Evolutionary conservation across 345 rosid genomes (phyloP), one percentile per base, ranked within the genome.

Genomic region (Rubroshorea leprosula): DNA sequence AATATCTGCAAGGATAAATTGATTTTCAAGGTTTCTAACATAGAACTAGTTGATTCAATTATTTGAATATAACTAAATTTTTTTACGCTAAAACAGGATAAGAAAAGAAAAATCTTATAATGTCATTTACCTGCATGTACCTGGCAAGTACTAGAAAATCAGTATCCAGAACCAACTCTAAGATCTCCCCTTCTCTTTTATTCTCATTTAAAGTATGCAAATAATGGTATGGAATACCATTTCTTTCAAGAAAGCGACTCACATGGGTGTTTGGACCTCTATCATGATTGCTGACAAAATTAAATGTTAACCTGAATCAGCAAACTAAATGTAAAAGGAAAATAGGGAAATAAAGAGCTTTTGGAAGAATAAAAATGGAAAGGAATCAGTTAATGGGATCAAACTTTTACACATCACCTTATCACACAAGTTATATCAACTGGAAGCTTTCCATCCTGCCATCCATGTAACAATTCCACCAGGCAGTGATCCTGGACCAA

Each of bases 111-210:
- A n/a, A 65, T 19, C 60, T 60, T 26, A 45, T 44, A 70, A 54
- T 29, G 38, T 62, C 51, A 65, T 64, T 80, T 78, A 93, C 99
- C 97, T 93, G 99, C 97, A 93, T 93, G 72, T 93, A 93, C 77
- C 97, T 87, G 51, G 97, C 99, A 25, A 89, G 97, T 54, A 93
- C 92, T 59, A 93, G 51, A 68, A 93, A 93, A 72, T 93, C 96
- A 6, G 96, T 93, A 68, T 77, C 71, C 76, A 75, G 80, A 26
- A 89, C 89, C 83, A 93, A 72, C 47, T 78, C 87, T 78, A 89
- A 67, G 58, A 87, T 83, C 76, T 89, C 90, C 51, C 58, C 79
- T 65, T 89, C 99, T 70, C 85, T 78, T 62, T 83, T 68, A 55
- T 80, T 74, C 51, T 79, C 91, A 24, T 73, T 57, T 43, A 73